Conservation (phyloP, 2,329 filamentous ascomycete genomes). For the Colletotrichum karsti region DNA sequence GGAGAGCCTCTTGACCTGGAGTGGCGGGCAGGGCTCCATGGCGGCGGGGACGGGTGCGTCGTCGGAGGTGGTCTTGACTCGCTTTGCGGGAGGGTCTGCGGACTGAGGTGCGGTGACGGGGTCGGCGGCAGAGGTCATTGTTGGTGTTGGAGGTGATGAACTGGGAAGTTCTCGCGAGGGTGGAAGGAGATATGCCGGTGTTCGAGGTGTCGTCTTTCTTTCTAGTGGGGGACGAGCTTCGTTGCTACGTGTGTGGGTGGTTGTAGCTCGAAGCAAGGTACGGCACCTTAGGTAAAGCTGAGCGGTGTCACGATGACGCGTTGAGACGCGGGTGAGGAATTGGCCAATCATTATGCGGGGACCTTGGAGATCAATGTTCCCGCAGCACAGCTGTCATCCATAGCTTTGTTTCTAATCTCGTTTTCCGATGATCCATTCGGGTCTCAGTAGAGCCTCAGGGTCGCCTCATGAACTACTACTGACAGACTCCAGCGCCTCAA, state of each 20-base stretch:
- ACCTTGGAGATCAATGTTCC: too few relatives aligned
- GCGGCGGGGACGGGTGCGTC: conserved; percentile 41
- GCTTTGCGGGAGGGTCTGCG: conserved; percentile 79
- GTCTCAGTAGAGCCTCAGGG: background rate
- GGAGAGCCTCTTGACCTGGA: conserved; percentile 90
- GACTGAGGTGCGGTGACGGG: conserved; percentile 64
- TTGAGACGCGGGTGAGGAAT: conserved; percentile 8
- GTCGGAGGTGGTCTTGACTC: conserved; percentile 69
- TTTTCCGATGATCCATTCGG: conserved; percentile 7
- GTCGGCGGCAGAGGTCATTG: conserved; percentile 40
- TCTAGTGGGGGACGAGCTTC: background rate
- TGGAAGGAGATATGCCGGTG: background rate
- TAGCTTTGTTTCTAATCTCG: background rate
- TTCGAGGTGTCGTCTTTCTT: background rate
- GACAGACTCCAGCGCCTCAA: background rate
- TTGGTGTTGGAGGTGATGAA: conserved; percentile 36
- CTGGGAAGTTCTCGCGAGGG: background rate
- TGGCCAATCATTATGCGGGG: conserved; percentile 23
- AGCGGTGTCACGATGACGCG: conserved; percentile 26
- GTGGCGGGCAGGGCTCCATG: conserved; percentile 60
- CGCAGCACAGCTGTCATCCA: background rate
- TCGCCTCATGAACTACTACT: background rate
- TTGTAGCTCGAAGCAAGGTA: background rate
- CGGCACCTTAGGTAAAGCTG: conserved; percentile 2
- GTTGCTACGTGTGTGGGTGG: background rate